A percentile compares a stretch with the other conserved stretches of the same genome.
phyloP scores from a whole-genome alignment of 2,329 filamentous ascomycete species.

The Colletotrichum sp. region DNA sequence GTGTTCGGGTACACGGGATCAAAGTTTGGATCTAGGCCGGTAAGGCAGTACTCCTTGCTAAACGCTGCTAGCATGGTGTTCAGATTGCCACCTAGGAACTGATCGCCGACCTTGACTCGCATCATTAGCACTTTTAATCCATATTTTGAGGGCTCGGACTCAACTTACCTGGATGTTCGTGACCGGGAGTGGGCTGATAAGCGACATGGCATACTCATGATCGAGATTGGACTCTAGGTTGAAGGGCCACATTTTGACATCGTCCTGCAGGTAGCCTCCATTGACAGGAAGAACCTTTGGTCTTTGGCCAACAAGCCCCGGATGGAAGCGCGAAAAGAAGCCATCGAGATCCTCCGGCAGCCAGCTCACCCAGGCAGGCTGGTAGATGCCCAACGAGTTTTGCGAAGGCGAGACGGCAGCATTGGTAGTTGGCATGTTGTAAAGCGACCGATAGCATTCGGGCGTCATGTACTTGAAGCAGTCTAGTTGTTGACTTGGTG shows the following conservation, averaged over 20 bases:
- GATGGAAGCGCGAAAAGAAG: not conserved
- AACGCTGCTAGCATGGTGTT: not conserved
- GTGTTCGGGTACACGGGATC: not conserved
- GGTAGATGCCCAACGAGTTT: not conserved
- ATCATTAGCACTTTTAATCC: not conserved
- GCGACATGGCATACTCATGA: not conserved
- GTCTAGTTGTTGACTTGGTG: not conserved
- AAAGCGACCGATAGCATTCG: not conserved
- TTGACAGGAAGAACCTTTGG: not conserved
- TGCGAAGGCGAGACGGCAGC: not conserved
- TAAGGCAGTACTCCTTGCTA: not conserved
- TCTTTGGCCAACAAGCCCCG: not conserved
- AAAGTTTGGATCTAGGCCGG: not conserved
- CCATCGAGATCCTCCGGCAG: not conserved
- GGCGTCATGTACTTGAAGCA: not conserved
- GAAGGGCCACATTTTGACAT: not conserved
- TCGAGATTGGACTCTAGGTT: slow-evolving; percentile 5
- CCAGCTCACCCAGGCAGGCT: not conserved
- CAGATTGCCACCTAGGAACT: not conserved
- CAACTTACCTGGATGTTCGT: not conserved
- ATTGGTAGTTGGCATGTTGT: not conserved
- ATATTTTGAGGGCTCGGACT: not conserved
- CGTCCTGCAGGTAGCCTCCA: not conserved
- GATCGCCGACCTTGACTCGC: not conserved
- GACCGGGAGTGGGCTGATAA: not conserved